phyloP scores from a whole-genome alignment of 495 filamentous ascomycete species.

The Endocarpon pusillum region DNA sequence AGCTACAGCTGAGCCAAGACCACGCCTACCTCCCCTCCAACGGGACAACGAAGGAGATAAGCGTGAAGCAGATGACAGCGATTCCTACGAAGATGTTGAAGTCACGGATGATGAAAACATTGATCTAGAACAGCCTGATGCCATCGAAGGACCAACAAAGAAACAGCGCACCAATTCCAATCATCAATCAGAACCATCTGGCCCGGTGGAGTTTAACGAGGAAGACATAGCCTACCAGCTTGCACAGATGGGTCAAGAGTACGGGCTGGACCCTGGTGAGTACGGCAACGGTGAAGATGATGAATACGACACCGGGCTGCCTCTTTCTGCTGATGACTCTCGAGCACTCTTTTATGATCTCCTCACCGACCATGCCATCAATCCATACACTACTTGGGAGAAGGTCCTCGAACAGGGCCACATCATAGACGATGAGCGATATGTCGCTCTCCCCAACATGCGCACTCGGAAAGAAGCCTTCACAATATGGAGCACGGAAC shows the following conservation, averaged over 20 bases:
- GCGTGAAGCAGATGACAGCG: conserved; percentile 25
- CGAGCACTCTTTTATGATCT: conserved; percentile 69
- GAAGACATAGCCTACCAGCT: conserved; percentile 91
- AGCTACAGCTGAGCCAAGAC: conserved; percentile 3
- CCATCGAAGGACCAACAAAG: conserved; percentile 46
- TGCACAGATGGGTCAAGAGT: conserved; percentile 67
- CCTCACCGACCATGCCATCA: conserved; percentile 63
- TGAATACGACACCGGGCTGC: conserved; percentile 49
- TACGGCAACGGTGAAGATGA: conserved; percentile 51
- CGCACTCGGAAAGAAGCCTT: conserved; percentile 66
- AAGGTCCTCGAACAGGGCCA: conserved; percentile 65
- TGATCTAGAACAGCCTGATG: conserved; percentile 39
- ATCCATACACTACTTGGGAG: conserved; percentile 86
- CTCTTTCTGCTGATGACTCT: conserved; percentile 50
- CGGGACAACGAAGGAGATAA: conserved; percentile 2
- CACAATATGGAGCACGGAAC: conserved; percentile 59
- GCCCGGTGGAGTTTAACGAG: conserved; percentile 77
- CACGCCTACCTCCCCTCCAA: background rate
- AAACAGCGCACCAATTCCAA: too few species aligned
- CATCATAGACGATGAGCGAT: conserved; percentile 71
- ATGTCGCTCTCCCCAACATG: conserved; percentile 66
- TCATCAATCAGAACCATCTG: conserved; percentile 34
- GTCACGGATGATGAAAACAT: conserved; percentile 53
- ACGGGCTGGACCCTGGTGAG: conserved; percentile 52
- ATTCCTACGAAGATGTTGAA: conserved; percentile 81